Conservation (phyloP, 768 basidiomycete species). For the Collybia sp. region DNA sequence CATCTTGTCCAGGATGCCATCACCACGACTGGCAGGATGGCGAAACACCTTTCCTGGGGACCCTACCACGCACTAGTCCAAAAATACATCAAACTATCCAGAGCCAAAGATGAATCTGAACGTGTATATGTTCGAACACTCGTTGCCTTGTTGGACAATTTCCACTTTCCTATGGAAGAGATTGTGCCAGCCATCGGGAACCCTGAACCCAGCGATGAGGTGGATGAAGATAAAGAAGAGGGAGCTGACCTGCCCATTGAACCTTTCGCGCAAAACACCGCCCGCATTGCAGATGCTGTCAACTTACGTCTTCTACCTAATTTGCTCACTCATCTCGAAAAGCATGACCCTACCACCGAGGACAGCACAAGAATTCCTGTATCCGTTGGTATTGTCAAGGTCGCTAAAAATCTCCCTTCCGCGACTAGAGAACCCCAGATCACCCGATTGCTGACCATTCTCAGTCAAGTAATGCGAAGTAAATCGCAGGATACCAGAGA, state of each 20-base stretch:
- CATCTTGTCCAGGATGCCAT: conserved; percentile 91
- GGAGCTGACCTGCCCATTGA: conserved; percentile 10
- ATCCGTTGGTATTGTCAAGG: conserved; percentile 78
- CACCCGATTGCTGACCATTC: conserved; percentile 70
- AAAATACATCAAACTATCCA: conserved; percentile 70
- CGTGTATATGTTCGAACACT: conserved; percentile 82
- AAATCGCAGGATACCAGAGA: conserved; percentile 92
- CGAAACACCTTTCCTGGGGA: conserved; percentile 76
- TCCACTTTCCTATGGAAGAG: conserved; percentile 85
- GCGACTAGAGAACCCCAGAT: conserved; percentile 63
- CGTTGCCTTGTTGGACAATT: conserved; percentile 82
- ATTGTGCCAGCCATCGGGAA: conserved; percentile 28
- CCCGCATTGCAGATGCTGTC: conserved; percentile 70
- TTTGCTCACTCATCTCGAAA: conserved; percentile 77
- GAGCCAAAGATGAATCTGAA: conserved; percentile 65
- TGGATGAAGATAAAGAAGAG: conserved; percentile 27
- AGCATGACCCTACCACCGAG: conserved; percentile 72
- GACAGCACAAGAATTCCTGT: conserved; percentile 87
- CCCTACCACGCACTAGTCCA: conserved; percentile 78
- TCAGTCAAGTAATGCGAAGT: conserved; percentile 90
- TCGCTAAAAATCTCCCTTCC: conserved; percentile 77
- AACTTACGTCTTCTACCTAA: conserved; percentile 71
- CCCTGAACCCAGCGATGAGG: conserved; percentile 14
- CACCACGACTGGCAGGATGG: conserved; percentile 68
- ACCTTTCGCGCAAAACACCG: conserved; percentile 14